These are phyloP conservation scores for Trapa incisa DNA, from an alignment of 345 rosid genomes.

Conservation along the genomic window DNA sequence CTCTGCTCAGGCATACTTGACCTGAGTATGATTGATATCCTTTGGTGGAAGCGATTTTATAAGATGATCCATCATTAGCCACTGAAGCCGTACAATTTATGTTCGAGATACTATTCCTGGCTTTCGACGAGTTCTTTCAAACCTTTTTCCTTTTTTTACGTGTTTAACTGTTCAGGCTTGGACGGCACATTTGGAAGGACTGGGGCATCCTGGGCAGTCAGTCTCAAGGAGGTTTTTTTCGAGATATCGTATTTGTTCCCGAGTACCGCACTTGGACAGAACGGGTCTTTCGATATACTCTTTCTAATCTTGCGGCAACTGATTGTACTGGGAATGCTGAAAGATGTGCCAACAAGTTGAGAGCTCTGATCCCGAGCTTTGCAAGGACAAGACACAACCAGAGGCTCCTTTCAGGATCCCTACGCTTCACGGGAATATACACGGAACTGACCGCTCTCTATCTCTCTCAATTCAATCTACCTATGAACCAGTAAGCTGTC, in stretches of 20 bases:
- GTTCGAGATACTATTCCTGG: neutral
- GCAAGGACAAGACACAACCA: conserved; percentile 13
- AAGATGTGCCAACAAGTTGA: conserved; percentile 21
- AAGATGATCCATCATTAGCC: neutral
- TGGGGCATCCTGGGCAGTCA: neutral
- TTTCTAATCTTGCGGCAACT: neutral
- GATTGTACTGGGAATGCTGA: conserved; percentile 30
- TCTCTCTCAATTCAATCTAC: conserved; percentile 5
- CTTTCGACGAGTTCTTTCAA: neutral
- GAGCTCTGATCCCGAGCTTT: conserved; percentile 16
- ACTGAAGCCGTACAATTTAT: neutral
- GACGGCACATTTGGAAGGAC: neutral
- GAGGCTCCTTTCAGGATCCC: conserved; percentile 3
- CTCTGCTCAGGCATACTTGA: neutral
- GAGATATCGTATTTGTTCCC: neutral
- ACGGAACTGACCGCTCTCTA: neutral
- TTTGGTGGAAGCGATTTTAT: neutral
- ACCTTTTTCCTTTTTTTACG: neutral
- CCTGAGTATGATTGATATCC: neutral
- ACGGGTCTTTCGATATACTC: neutral
- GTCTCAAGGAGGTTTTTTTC: neutral
- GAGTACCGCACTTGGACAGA: neutral
- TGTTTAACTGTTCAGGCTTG: neutral
- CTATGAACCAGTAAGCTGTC: neutral
- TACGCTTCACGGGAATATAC: conserved; percentile 16